phyloP scores from a whole-genome alignment of 495 filamentous ascomycete species.

The Tirmania nivea region DNA sequence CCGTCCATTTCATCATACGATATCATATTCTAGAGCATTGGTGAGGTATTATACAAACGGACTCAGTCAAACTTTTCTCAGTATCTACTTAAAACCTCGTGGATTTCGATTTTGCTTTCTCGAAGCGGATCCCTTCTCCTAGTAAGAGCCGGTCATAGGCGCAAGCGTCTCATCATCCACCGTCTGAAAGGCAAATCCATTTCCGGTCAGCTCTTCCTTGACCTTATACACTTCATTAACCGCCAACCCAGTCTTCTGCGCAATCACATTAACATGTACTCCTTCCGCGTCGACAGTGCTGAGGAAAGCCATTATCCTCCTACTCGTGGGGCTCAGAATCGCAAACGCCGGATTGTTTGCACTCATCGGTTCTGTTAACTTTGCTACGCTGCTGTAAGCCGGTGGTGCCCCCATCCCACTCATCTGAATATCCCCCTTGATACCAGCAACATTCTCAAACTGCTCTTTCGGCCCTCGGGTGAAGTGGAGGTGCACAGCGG shows the following conservation, averaged over 20 bases:
- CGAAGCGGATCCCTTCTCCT: background rate
- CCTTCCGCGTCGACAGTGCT: constrained; percentile 48
- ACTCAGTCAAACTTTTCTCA: too few species aligned
- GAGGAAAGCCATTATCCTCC: background rate
- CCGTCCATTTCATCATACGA: too few species aligned
- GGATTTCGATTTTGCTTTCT: too few species aligned
- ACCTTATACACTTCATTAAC: constrained; percentile 48
- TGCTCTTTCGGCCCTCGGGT: constrained; percentile 44
- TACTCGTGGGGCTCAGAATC: background rate
- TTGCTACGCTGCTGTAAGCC: constrained; percentile 30
- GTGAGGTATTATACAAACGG: too few species aligned
- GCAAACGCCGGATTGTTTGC: constrained; percentile 29
- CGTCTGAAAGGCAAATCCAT: constrained; percentile 70
- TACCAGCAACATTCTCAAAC: constrained; percentile 17
- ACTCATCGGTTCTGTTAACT: constrained; percentile 44
- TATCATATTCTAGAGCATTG: too few species aligned
- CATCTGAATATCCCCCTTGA: constrained; percentile 24
- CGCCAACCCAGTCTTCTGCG: constrained; percentile 36
- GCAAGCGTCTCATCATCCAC: constrained; percentile 44
- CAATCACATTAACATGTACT: constrained; percentile 54
- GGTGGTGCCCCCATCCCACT: constrained; percentile 22
- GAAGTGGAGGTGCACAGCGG: constrained; percentile 65
- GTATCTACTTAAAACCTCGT: too few species aligned
- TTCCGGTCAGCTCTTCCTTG: constrained; percentile 49
- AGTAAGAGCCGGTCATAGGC: background rate